These are phyloP conservation scores for Betula pendula DNA, from an alignment of 306 rosid species.

Conservation along the genomic window DNA sequence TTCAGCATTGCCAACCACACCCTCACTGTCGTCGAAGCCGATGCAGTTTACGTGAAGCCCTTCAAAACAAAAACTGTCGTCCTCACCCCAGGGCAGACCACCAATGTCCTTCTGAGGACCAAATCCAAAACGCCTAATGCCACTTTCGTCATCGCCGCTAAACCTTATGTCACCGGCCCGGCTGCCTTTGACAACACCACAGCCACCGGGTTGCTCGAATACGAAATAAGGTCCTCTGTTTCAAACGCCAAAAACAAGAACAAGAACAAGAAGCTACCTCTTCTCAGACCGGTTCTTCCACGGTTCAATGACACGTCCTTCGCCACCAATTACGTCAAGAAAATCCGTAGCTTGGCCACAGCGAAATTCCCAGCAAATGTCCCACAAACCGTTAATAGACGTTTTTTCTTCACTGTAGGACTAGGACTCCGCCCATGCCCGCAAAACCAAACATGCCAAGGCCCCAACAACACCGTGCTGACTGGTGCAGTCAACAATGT, in stretches of 20 bases:
- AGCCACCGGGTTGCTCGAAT: slow-evolving; percentile 56
- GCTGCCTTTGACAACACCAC: slow-evolving; percentile 72
- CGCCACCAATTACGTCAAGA: slow-evolving; percentile 46
- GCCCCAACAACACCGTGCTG: slow-evolving; percentile 59
- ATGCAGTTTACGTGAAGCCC: slow-evolving; percentile 68
- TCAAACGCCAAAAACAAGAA: slow-evolving; percentile 10
- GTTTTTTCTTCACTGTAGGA: slow-evolving; percentile 67
- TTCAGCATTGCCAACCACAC: slow-evolving; percentile 78
- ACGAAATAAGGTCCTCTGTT: slow-evolving; percentile 30
- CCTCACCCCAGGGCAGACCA: slow-evolving; percentile 77
- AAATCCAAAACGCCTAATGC: slow-evolving; percentile 51
- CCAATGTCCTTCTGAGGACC: slow-evolving; percentile 58
- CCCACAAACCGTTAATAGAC: slow-evolving; percentile 46
- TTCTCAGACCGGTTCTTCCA: slow-evolving; percentile 50
- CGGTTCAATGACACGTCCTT: slow-evolving; percentile 59
- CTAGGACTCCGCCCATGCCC: slow-evolving; percentile 54
- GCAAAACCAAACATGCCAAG: slow-evolving; percentile 51
- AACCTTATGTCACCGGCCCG: slow-evolving; percentile 63
- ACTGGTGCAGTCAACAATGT: slow-evolving; percentile 62
- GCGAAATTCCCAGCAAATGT: slow-evolving; percentile 61
- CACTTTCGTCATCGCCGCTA: slow-evolving; percentile 52
- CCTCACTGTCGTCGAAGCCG: slow-evolving; percentile 66
- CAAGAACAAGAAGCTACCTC: slow-evolving; percentile 41
- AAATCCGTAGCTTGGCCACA: slow-evolving; percentile 50
- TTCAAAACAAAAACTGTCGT: slow-evolving; percentile 47